Evolutionary conservation across 768 basidiomycete genomes (phyloP).

Genomic region (Psilocybe sp.): DNA sequence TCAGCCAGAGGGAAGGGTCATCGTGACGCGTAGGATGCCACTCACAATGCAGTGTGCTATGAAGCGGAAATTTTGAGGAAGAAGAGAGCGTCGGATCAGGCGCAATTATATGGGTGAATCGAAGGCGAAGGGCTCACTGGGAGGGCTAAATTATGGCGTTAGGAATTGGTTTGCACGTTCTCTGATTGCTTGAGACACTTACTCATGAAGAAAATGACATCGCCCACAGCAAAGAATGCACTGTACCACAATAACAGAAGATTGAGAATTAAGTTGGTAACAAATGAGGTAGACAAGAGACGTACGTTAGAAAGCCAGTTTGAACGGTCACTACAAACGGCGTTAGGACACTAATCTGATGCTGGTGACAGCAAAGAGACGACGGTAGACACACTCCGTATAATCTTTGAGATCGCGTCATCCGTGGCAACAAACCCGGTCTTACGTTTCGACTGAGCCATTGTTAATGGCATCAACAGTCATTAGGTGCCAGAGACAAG

Average conservation of each 20-base stretch:
- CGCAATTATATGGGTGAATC: neutral
- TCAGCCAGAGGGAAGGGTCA: neutral
- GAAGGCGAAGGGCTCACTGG: slow-evolving; percentile 26
- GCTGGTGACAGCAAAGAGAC: slow-evolving; percentile 5
- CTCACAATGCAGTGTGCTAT: slow-evolving; percentile 45
- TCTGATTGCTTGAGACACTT: too few relatives aligned
- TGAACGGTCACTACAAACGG: slow-evolving; percentile 35
- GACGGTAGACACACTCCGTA: slow-evolving; percentile 21
- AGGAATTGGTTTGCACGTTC: too few relatives aligned
- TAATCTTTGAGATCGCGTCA: slow-evolving; percentile 36
- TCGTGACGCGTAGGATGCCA: neutral
- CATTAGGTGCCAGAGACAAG: too few relatives aligned
- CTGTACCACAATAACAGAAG: slow-evolving; percentile 13
- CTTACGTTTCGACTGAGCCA: slow-evolving; percentile 29
- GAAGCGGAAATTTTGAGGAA: neutral
- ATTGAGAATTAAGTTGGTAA: neutral
- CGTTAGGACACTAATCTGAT: neutral
- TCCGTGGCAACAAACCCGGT: slow-evolving; percentile 42
- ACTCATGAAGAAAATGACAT: slow-evolving; percentile 46
- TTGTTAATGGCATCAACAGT: neutral
- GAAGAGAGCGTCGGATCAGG: neutral
- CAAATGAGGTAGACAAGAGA: slow-evolving; percentile 5
- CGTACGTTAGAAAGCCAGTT: slow-evolving; percentile 43
- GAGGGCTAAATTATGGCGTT: slow-evolving; percentile 27
- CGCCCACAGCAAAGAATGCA: slow-evolving; percentile 37